phyloP scores from a whole-genome alignment of 176 grass and related monocot genomes.

The Oryza glumipatula region DNA sequence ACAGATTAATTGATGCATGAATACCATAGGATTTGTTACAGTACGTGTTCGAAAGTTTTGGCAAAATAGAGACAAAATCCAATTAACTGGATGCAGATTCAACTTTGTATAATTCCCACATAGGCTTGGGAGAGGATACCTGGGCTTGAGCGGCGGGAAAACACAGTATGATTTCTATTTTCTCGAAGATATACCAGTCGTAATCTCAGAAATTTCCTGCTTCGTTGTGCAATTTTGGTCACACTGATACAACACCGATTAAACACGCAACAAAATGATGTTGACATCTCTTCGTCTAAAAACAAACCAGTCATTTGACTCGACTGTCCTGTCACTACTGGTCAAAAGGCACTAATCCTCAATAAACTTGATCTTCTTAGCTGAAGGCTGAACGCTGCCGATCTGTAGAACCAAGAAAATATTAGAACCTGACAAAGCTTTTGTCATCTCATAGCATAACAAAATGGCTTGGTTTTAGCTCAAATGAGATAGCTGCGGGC shows the following conservation, averaged over 20 bases:
- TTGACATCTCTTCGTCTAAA: constrained; percentile 9
- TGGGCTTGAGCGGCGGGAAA: background rate
- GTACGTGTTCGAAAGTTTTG: no score
- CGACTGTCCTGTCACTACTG: background rate
- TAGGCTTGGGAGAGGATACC: background rate
- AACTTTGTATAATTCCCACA: no score
- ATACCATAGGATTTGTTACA: no score
- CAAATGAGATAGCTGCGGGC: background rate
- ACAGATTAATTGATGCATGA: no score
- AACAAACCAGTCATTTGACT: constrained; percentile 1
- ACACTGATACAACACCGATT: constrained; percentile 21
- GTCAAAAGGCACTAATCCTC: constrained; percentile 36
- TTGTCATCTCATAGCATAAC: background rate
- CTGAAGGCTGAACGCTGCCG: constrained; percentile 41
- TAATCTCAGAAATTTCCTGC: background rate
- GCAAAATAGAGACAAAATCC: no score
- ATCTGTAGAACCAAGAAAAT: constrained; percentile 37
- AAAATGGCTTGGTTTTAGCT: background rate
- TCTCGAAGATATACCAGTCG: background rate
- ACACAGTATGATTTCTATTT: background rate
- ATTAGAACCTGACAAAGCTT: constrained; percentile 2
- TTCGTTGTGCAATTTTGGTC: background rate
- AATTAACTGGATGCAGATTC: no score
- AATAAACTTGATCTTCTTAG: constrained; percentile 65
- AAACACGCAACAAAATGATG: background rate